Evolutionary conservation across 176 grass and related monocot genomes (phyloP), one percentile per base, ranked within the genome.

Genomic region (Oryza punctata): DNA sequence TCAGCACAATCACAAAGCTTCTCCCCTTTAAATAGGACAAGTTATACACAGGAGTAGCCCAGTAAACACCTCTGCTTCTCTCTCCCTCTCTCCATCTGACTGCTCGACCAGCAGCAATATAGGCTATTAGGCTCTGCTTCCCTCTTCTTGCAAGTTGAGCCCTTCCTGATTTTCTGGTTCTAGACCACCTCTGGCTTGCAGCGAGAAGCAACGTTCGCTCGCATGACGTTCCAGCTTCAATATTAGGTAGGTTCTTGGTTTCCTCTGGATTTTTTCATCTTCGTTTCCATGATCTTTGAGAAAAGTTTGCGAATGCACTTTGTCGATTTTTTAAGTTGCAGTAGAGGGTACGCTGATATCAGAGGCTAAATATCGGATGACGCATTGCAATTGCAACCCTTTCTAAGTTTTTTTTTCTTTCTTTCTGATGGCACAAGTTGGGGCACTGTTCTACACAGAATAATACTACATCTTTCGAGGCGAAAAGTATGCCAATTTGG

Each of bases 401-500:
- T 45, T 69, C 64, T 77, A 29, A 7, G n/a, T 71, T 71, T 71
- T 24, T 59, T 59, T 60, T 38, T 37, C 35, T 37, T 59, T 21
- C 18, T 5, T 10, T 47, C 26, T 47, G 50, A 23, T 67, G 65
- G 45, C 78, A 50, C 83, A 87, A 87, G 49, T 71, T 87, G 79
- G 50, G 18, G 49, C 27, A 29, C 37, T 15, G 73, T 49, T 82
- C 65, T 37, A 33, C 83, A 21, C 65, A 29, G 83, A 82, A 82
- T 12, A 71, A 10, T 49, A 47, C 23, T 63, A 47, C 43, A 29
- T 29, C 49, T 78, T 78, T 67, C 29, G 4, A 15, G 6, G 24
- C 40, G 54, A 82, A 90, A 90, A 90, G 80, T 79, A 69, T 76
- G 79, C 68, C 84, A 73, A 38, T 73, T 85, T 77, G 79, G 60